Evolutionary conservation across 2,329 filamentous ascomycete genomes (phyloP), one percentile per base, ranked within the genome.

Genomic region (Aspergillus ochraceus): DNA sequence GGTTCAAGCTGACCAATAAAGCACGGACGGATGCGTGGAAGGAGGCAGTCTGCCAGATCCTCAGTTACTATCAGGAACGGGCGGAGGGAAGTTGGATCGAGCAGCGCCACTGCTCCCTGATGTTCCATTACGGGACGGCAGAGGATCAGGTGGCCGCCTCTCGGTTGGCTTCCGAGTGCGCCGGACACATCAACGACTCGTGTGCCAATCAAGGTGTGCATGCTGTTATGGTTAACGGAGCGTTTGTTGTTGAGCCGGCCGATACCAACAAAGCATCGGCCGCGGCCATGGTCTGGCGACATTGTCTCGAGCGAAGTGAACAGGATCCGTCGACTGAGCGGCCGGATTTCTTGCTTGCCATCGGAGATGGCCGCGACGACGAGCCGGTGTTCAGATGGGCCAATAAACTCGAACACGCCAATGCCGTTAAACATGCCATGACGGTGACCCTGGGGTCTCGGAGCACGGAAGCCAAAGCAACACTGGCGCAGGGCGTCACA

Each of bases 341-440:
- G 0, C 85, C 92, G 0, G 92, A 97, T 72, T 98, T 97, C 75
- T 77, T 98, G 58, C 87, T 97, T 79, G 90, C 97, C 6, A 86
- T 93, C 36, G 94, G 94, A 42, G 93, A 97, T 70, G 92, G 93
- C 47, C 88, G 94, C 32, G 94, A 97, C 67, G 95, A 98, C 66
- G 94, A 98, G 72, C 90, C 91, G 67, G 90, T 97, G 20, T 98
- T 97, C 79, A 88, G 88, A 63, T 98, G 95, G 94, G 95, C 94
- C 19, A 97, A 97, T 77, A 83, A 86, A 52, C 79, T 97, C 11
- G 82, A 83, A 22, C 81, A 84, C 3, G 78, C 83, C 9, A 83
- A 84, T 19, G 77, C 79, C 2, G 83, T 92, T 49, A 78, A 87
- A 53, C 83, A 91, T 57, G 90, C 95, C 4, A 87, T 90, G 62